Evolutionary conservation across 179 eudicot genomes (phyloP), one percentile per base, ranked within the genome.

Genomic region (Carnegiea gigantea): DNA sequence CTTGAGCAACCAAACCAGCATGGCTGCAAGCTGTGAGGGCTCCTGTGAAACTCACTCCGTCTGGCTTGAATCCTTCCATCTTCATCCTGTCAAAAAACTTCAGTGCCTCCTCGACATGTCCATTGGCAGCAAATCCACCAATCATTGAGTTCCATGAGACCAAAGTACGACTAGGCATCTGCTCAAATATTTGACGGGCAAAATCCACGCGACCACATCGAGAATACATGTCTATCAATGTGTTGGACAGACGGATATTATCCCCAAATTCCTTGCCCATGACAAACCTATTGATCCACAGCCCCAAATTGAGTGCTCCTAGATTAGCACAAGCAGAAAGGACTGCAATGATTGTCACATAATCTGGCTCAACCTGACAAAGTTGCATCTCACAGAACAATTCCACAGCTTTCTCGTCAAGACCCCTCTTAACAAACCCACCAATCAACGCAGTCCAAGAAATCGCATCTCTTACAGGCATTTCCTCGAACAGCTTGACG

Each of bases 11-110:
- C 36, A 93, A 87, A 46, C 94, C 97, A 15, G 90, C 91, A 44
- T 93, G 97, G 88, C 97, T 90, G 79, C 95, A 93, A 8, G 97
- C 97, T 26, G 92, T 83, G 10, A 93, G 89, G 80, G 88, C 95
- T 40, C 91, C 95, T 0, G 97, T 93, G 21, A 90, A 93, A 76
- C 87, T 90, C 44, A 93, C 92, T 23, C 86, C 92, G 71, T 92
- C 93, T 9, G 94, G 97, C 26, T 85, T 68, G 60, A 87, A 87
- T 14, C 94, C 94, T 30, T 88, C 86, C 11, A 77, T 80, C 62
- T 76, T 88, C 95, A 93, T 89, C 81, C 71, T 77, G 28, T 80
- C 77, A 49, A 92, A 93, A 79, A 86, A 79, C 9, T 28, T 33
- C n/a, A 93, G 81, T 28, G 94, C 92, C 57, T 89, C 89, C 38